A percentile compares a stretch with the other conserved stretches of the same genome.
Conservation (phyloP, 78 protist genomes). For the Ministeria vibrans region DNA sequence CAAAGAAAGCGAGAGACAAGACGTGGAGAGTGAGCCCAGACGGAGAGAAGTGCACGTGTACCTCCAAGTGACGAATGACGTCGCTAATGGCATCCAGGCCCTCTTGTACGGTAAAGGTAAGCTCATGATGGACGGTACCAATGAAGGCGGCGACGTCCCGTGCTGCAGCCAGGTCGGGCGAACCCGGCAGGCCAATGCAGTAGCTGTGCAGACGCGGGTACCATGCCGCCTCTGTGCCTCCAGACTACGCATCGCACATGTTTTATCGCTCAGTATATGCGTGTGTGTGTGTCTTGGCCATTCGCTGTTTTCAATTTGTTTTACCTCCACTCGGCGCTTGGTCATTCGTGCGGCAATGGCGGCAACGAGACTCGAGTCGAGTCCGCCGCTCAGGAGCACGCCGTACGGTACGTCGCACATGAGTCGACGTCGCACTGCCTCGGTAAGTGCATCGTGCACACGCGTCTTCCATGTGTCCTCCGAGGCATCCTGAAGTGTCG, state of each 20-base stretch:
- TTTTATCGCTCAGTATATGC: too few species aligned
- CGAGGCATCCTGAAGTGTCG: too few species aligned
- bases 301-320: too few species aligned
- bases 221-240: too few species aligned
- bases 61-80: slow-evolving; percentile 74
- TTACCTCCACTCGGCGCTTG: too few species aligned
- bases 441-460: too few species aligned
- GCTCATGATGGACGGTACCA: slow-evolving; percentile 68
- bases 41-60: too few species aligned
- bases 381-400: slow-evolving; percentile 83
- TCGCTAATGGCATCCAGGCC: slow-evolving; percentile 64
- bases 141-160: slow-evolving; percentile 60
- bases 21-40: too few species aligned
- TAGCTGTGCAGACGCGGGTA: slow-evolving; percentile 70
- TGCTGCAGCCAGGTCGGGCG: slow-evolving; percentile 82
- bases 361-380: slow-evolving; percentile 80
- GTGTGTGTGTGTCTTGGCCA: too few species aligned
- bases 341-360: slow-evolving; percentile 70
- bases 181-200: slow-evolving; percentile 63
- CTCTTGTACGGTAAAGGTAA: slow-evolving; percentile 56
- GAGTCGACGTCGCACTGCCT: slow-evolving; percentile 57
- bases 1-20: too few species aligned
- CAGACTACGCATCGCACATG: too few species aligned
- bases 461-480: too few species aligned
- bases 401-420: slow-evolving; percentile 85